phyloP scores from a whole-genome alignment of 73 alveolate species.

The Symbiodinium natans region DNA sequence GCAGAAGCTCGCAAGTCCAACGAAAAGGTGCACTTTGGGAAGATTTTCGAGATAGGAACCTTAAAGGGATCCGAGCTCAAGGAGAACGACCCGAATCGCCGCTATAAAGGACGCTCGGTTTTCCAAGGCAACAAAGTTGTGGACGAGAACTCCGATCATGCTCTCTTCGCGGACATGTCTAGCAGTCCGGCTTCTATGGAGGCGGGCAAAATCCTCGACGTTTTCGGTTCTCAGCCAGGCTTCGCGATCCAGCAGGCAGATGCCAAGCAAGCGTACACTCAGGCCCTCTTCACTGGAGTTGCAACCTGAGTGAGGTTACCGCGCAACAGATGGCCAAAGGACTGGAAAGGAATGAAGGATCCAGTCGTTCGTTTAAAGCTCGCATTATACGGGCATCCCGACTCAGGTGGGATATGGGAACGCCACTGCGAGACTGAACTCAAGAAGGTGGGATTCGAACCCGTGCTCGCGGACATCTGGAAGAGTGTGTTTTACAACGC shows the following conservation, averaged over 20 bases:
- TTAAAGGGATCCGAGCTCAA: not conserved
- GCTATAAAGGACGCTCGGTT: not conserved
- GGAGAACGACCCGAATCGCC: not conserved
- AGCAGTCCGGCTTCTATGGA: not conserved
- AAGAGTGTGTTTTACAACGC: not conserved
- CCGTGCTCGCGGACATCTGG: not conserved
- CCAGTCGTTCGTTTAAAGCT: not conserved
- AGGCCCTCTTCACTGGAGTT: not conserved
- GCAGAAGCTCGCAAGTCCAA: not conserved
- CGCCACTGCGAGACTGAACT: not conserved
- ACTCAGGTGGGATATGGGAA: not conserved
- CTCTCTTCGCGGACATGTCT: not conserved
- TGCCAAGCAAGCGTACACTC: not conserved
- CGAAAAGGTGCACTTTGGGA: not conserved
- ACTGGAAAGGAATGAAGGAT: not conserved
- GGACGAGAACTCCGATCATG: not conserved
- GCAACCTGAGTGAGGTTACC: not conserved
- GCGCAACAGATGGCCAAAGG: not conserved
- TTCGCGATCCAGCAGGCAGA: not conserved
- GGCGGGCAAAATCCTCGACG: not conserved
- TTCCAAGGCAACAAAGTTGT: not conserved
- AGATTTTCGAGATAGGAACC: not conserved
- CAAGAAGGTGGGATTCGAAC: not conserved
- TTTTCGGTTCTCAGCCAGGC: not conserved
- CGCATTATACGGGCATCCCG: not conserved